Conservation (phyloP, 306 rosid species). For the Alnus glutinosa region DNA sequence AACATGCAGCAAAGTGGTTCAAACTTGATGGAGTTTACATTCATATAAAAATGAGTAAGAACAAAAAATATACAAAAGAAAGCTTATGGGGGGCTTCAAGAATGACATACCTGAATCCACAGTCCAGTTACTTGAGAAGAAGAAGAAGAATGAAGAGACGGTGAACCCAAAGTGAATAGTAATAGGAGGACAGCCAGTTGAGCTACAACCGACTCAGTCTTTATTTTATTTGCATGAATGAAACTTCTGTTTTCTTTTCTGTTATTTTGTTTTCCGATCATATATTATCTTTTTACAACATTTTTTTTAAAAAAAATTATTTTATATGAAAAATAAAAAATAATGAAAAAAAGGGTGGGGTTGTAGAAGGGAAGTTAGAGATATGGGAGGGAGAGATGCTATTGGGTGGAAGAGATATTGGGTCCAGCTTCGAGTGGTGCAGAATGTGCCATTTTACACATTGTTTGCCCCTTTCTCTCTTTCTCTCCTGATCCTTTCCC, state of each 20-base stretch:
- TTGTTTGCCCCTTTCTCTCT: background rate
- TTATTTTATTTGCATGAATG: background rate
- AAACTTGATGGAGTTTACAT: background rate
- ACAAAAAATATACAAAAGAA: background rate
- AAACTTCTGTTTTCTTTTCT: background rate
- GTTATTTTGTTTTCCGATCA: background rate
- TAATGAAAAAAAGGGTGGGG: background rate
- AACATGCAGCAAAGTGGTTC: background rate
- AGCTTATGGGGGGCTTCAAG: background rate
- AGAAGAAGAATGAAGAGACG: slow-evolving; percentile 23
- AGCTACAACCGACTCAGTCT: background rate
- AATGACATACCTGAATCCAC: slow-evolving; percentile 39
- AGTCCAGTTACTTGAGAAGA: background rate
- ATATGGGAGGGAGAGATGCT: slow-evolving; percentile 53
- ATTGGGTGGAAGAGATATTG: slow-evolving; percentile 79
- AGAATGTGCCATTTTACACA: slow-evolving; percentile 4
- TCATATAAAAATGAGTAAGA: background rate
- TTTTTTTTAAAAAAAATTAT: no score
- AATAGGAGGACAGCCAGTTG: background rate
- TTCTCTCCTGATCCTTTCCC: background rate
- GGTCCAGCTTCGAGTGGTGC: slow-evolving; percentile 61
- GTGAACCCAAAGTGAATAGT: slow-evolving; percentile 22
- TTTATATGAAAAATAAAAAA: background rate
- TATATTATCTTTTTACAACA: background rate
- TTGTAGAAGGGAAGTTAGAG: slow-evolving; percentile 33